Evolutionary conservation across 441 rosid genomes (phyloP), one percentile per base, ranked within the genome.

Genomic region (Populus hybrid): DNA sequence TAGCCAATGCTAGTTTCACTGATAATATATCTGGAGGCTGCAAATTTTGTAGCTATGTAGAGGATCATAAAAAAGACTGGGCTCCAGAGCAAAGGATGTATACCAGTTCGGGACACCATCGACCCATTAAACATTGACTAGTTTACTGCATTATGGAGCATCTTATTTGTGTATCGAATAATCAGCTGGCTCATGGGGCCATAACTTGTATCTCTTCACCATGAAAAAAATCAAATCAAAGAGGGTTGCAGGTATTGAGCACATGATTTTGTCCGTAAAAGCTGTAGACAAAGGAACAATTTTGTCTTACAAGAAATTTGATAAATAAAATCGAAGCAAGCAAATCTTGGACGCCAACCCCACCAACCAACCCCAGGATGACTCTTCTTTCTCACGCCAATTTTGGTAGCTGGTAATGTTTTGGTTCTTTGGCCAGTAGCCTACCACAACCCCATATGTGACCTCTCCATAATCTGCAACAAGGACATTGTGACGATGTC

Each of bases 281-380:
- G 24, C n/a, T 23, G 9, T 11, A 35, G 68, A 50, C 61, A 12
- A 34, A 28, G 21, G 53, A 35, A 7, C 10, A 61, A 34, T 74
- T 24, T 2, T 35, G 34, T 30, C 18, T 35, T 35, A 7, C 9
- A 30, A 38, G n/a, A 53, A 50, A 10, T 34, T 11, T 28, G 28
- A 40, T 9, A n/a, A 71, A 21, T 28, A 9, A 28, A 38, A 67
- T 80, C 72, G 14, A 85, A 81, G 82, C 59, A 81, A 81, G 70
- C 76, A 66, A 73, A 77, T 16, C 70, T 72, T 80, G 90, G 86
- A 88, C 74, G 89, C 88, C 86, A 81, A 85, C 86, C 81, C 79
- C 78, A 80, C 83, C 89, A 72, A 85, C 89, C 86, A 66, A 85
- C 64, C 42, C 40, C 21, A 7, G 1, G 14, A 21, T 24, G 26